Evolutionary conservation across 306 rosid species (phyloP), one percentile per base, ranked within the genome.

Genomic region (Pterocarpus santalinus): DNA sequence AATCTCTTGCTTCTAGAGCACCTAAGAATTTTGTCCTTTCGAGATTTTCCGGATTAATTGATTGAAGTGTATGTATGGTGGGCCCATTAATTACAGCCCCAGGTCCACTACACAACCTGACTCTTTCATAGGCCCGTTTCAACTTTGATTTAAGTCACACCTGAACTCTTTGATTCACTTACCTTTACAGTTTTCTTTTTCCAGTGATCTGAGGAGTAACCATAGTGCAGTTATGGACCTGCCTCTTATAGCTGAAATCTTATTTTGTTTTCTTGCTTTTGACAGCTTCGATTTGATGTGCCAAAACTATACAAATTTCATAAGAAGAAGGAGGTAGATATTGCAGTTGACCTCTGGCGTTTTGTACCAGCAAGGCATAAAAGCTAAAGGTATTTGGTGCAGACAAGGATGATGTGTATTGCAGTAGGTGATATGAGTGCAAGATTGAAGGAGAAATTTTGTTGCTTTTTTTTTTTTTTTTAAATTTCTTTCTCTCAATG

Each of bases 331-430:
- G 94, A 88, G 82, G 97, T 92, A 7, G 97, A 96, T 65, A 86
- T 93, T 11, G 97, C 94, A 0, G 99, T 93, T 36, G 97, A 96
- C 80, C 95, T 92, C 73, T 96, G 98, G 99, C 92, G 94, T 79
- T 93, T 96, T 44, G 90, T 88, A 58, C 99, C 98, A 1, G 83
- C 81, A 85, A 75, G 61, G 73, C 68, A 72, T 73, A 72, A 77
- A 63, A 76, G 89, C 83, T 51, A 64, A 51, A 55, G 66, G 33
- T 58, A 77, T 34, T 39, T 83, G 80, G 83, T 64, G 55, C 70
- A 84, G 69, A 55, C 34, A 69, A 30, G 74, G 47, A 56, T 30
- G 52, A 16, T 33, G 47, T 65, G 65, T 64, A 64, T 49, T 44
- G 39, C 44, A 75, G 73, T 70, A 46, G 58, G 78, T 17, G 69